phyloP scores from a whole-genome alignment of 164 flowering plant species.

The Chimonanthus praecox region DNA sequence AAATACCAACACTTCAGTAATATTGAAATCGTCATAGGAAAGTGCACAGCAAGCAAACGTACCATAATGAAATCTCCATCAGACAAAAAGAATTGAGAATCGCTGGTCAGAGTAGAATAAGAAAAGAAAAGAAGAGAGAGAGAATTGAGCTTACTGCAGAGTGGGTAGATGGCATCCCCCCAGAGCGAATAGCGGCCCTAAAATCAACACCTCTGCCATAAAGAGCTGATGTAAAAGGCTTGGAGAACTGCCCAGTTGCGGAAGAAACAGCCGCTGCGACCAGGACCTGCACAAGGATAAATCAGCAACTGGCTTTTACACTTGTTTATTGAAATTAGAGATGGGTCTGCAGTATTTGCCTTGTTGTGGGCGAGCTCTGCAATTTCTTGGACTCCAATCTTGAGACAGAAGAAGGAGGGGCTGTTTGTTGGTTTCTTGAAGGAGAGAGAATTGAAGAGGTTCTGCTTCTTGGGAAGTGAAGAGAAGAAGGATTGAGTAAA shows the following conservation, averaged over 20 bases:
- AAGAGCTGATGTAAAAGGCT: constrained; percentile 64
- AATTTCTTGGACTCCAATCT: constrained; percentile 22
- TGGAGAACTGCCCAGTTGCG: constrained; percentile 69
- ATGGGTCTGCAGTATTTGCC: constrained; percentile 16
- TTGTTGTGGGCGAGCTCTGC: constrained; percentile 39
- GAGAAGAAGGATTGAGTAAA: neutral
- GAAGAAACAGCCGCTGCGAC: constrained; percentile 60
- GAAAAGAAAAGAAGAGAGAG: no score
- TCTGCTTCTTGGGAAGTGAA: neutral
- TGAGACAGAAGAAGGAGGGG: constrained; percentile 11
- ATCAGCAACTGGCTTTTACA: neutral
- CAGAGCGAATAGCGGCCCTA: constrained; percentile 43
- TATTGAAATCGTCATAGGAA: no score
- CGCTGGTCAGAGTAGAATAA: neutral
- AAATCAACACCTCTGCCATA: constrained; percentile 52
- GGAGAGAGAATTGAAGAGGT: neutral
- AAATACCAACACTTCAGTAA: no score
- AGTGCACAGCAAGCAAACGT: no score
- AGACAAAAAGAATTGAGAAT: neutral
- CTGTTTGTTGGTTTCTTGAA: neutral
- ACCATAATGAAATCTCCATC: no score
- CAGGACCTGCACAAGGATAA: constrained; percentile 37
- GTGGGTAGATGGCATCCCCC: constrained; percentile 93
- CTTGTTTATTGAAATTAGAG: neutral
- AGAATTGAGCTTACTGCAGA: constrained; percentile 50